A percentile compares a stretch with the other conserved stretches of the same genome.
phyloP scores from a whole-genome alignment of 768 basidiomycete genomes.

The Crucibulum laeve region DNA sequence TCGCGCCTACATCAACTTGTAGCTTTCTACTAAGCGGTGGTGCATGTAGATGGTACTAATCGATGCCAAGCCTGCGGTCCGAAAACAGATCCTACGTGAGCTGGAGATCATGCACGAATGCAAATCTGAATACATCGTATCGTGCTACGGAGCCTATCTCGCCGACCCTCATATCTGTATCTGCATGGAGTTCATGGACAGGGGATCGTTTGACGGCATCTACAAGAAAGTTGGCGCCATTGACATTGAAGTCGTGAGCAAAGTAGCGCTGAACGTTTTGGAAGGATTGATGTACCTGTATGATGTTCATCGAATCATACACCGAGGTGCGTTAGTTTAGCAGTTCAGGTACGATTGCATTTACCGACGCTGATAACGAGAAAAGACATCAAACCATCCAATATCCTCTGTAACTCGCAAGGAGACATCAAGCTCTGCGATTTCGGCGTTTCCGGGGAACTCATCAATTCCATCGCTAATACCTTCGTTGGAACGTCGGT shows the following conservation, averaged over 20 bases:
- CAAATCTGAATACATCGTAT: conserved; percentile 89
- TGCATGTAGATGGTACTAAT: conserved; percentile 80
- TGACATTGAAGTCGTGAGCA: conserved; percentile 86
- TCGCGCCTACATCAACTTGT: neutral
- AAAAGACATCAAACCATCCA: conserved; percentile 97
- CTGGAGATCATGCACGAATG: conserved; percentile 99
- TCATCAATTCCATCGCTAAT: conserved; percentile 98
- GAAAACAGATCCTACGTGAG: conserved; percentile 97
- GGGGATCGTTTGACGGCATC: conserved; percentile 88
- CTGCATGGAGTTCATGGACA: conserved; percentile 97
- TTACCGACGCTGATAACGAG: no score
- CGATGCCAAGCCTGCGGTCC: conserved; percentile 91
- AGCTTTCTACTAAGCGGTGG: neutral
- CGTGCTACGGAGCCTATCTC: conserved; percentile 95
- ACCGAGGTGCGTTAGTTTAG: conserved; percentile 71
- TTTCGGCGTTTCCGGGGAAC: conserved; percentile 97
- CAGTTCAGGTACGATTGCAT: conserved; percentile 11
- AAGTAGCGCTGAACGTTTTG: conserved; percentile 91
- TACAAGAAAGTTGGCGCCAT: conserved; percentile 96
- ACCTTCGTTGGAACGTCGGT: conserved; percentile 99
- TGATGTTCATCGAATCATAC: conserved; percentile 96
- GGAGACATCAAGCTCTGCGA: conserved; percentile 99
- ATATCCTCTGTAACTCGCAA: conserved; percentile 90
- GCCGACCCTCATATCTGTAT: conserved; percentile 98
- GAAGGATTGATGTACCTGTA: conserved; percentile 96